These are phyloP conservation scores for Debaryomyces coudertii DNA, from an alignment of 1,139 yeast genomes.

Conservation along the genomic window DNA sequence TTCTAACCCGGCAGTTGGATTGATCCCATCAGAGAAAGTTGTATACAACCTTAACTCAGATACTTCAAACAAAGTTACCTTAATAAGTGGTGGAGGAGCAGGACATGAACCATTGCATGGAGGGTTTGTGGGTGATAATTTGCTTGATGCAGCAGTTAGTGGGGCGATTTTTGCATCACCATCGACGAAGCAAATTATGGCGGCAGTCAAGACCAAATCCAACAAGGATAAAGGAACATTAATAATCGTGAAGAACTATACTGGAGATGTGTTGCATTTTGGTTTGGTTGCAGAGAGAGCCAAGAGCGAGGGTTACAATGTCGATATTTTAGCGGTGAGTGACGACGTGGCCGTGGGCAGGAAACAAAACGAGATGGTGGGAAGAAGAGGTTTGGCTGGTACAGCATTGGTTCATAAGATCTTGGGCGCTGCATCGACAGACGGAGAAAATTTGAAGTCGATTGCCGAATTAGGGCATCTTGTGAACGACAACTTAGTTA, in stretches of 20 bases:
- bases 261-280: slow-evolving; percentile 92
- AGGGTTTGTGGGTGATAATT: slow-evolving; percentile 84
- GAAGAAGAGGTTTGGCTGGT: slow-evolving; percentile 92
- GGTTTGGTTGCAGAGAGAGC: slow-evolving; percentile 91
- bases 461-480: slow-evolving; percentile 62
- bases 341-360: slow-evolving; percentile 95
- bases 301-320: slow-evolving; percentile 69
- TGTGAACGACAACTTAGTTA: slow-evolving; percentile 68
- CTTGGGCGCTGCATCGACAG: slow-evolving; percentile 71
- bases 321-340: slow-evolving; percentile 73
- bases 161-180: slow-evolving; percentile 93
- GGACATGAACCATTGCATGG: slow-evolving; percentile 96
- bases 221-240: slow-evolving; percentile 64
- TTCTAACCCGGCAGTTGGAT: slow-evolving; percentile 65
- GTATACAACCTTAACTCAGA: slow-evolving; percentile 51
- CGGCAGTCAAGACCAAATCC: slow-evolving; percentile 66
- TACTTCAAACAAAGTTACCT: slow-evolving; percentile 56
- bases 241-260: slow-evolving; percentile 83
- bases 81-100: slow-evolving; percentile 91
- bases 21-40: slow-evolving; percentile 70
- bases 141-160: slow-evolving; percentile 84
- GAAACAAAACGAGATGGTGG: slow-evolving; percentile 85
- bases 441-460: slow-evolving; percentile 42
- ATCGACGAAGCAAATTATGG: slow-evolving; percentile 80
- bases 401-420: slow-evolving; percentile 85